These are phyloP conservation scores for Candida andamanensis DNA, from an alignment of 805 yeast species.

Conservation along the genomic window DNA sequence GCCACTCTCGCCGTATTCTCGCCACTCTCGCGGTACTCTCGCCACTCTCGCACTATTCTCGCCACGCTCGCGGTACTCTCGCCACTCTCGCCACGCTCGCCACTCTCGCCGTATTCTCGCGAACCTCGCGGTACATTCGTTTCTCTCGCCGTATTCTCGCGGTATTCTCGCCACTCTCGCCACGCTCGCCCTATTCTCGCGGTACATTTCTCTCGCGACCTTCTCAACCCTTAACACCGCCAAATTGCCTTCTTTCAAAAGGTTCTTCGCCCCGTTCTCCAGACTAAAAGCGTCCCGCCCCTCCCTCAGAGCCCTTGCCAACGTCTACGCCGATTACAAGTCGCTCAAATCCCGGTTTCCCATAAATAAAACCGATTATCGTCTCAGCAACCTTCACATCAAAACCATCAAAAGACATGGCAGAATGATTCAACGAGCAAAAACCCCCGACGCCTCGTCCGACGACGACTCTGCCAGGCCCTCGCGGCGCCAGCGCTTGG, in stretches of 20 bases:
- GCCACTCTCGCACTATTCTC: too few species aligned
- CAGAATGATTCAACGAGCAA: slow-evolving; percentile 8
- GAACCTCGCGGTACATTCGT: background rate
- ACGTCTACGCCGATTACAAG: slow-evolving; percentile 30
- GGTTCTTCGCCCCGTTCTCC: background rate
- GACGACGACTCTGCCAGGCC: background rate
- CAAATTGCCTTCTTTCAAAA: background rate
- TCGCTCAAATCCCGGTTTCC: slow-evolving; percentile 15
- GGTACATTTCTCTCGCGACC: background rate
- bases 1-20: too few species aligned
- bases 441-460: background rate
- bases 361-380: slow-evolving; percentile 8
- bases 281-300: background rate
- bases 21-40: too few species aligned
- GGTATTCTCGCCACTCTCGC: background rate
- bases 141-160: background rate
- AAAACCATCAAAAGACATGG: slow-evolving; percentile 15
- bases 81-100: too few species aligned
- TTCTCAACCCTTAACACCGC: too few species aligned
- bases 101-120: too few species aligned
- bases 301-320: slow-evolving; percentile 6
- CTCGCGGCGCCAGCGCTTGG: slow-evolving; percentile 42
- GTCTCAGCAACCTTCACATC: slow-evolving; percentile 5
- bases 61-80: too few species aligned
- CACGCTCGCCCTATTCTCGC: background rate